Conservation (phyloP, 2,329 filamentous ascomycete species). For the Zymoseptoria pseudotritici region DNA sequence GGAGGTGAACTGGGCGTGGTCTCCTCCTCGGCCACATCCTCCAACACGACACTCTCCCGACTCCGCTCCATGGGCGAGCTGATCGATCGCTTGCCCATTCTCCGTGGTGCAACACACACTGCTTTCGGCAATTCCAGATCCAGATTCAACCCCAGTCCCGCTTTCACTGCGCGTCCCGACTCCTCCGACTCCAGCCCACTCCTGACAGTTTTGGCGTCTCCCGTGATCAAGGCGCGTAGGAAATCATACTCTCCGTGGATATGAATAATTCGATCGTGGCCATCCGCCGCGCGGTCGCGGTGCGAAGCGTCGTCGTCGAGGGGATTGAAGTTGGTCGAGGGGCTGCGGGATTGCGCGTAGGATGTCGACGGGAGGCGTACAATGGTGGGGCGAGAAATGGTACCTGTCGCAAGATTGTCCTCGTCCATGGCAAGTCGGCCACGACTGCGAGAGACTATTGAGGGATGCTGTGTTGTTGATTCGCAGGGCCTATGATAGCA, state of each 20-base stretch:
- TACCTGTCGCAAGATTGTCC: not conserved
- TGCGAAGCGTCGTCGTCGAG: not conserved
- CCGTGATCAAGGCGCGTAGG: not conserved
- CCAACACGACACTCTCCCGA: not conserved
- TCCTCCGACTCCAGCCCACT: not conserved
- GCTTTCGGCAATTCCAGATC: not conserved
- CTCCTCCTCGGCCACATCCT: slow-evolving; percentile 5
- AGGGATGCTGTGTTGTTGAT: not conserved
- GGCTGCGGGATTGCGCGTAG: not conserved
- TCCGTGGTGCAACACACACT: not conserved
- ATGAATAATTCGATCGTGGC: not conserved
- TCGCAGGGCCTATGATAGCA: not conserved
- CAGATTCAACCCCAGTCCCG: not conserved
- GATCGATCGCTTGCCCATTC: not conserved
- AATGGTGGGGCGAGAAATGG: not conserved
- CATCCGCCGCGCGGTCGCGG: not conserved
- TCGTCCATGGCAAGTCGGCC: not conserved
- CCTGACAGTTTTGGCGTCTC: not conserved
- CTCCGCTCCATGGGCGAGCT: not conserved
- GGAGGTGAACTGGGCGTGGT: slow-evolving; percentile 20
- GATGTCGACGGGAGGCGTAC: not conserved
- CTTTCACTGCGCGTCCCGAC: not conserved
- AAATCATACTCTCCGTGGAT: slow-evolving; percentile 1
- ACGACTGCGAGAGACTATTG: not conserved
- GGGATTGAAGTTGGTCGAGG: not conserved